Conservation (phyloP, 2,329 filamentous ascomycete species). For the Claviceps spartinae region DNA sequence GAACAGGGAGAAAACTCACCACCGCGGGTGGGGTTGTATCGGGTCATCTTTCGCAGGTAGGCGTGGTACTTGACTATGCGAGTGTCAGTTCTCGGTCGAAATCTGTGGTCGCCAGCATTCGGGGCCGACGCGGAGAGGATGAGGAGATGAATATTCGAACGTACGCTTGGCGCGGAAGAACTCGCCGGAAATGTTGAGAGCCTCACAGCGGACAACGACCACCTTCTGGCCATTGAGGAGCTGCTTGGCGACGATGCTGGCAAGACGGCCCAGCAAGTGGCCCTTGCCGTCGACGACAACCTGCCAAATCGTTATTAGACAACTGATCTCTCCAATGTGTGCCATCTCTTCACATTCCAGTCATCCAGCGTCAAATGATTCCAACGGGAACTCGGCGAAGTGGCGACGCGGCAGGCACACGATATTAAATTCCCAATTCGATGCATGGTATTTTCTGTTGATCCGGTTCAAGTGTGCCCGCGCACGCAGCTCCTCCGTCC, state of each 20-base stretch:
- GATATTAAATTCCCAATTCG: not conserved
- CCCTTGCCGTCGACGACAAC: constrained; percentile 99
- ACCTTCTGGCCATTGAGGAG: constrained; percentile 99
- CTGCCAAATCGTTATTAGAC: constrained; percentile 31
- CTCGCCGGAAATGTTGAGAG: constrained; percentile 99
- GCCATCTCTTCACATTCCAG: not conserved
- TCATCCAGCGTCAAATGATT: not conserved
- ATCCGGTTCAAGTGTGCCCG: constrained; percentile 3
- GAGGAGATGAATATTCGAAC: constrained; percentile 29
- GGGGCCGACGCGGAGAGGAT: not conserved
- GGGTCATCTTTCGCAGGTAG: constrained; percentile 99
- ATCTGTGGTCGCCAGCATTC: not conserved
- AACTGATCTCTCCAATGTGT: constrained; percentile 7
- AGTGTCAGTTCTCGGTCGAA: constrained; percentile 30
- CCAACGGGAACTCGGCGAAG: not conserved
- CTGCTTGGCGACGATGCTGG: constrained; percentile 97
- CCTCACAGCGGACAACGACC: constrained; percentile 96
- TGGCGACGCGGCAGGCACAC: constrained; percentile 3
- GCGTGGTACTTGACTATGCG: constrained; percentile 96
- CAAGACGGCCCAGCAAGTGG: constrained; percentile 97
- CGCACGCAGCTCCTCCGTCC: constrained; percentile 3
- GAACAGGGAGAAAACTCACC: constrained; percentile 43
- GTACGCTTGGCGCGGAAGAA: constrained; percentile 99
- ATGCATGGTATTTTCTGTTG: not conserved
- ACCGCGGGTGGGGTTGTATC: constrained; percentile 98